Evolutionary conservation across 345 rosid species (phyloP), one percentile per base, ranked within the genome.

Genomic region (Eucalyptus microcorys): DNA sequence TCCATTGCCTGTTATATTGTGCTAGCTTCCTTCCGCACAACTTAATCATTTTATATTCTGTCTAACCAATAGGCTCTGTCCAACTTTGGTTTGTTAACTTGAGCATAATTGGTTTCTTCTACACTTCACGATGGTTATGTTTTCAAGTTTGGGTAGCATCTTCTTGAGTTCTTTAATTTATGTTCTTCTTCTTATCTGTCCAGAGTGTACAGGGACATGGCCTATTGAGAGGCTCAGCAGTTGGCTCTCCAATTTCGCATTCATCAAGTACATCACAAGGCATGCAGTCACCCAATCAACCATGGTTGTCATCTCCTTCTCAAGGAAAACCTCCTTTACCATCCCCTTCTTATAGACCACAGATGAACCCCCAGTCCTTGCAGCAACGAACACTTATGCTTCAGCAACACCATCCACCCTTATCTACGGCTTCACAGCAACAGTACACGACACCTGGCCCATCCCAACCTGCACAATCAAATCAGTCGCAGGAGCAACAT

Each of bases 271-370:
- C 96, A 86, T 89, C 95, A 48, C 97, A 96, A 91, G 89, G 88
- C 89, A 59, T 92, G 88, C 97, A 94, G 83, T 89, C 95, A 50
- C 89, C 90, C 61, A 95, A 90, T 89, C 99, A 97, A 91, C 99
- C 99, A 7, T 97, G 98, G 99, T 89, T 97, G 91, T 87, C 98
- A 88, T 91, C 98, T 92, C 93, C 94, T 90, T 49, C 95, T 59
- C 99, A 96, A 92, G 96, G 96, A 92, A 98, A 94, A 89, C 97
- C 98, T 86, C 98, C 98, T 85, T 86, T 98, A 90, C 96, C 97
- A 64, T 94, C 98, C 86, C 93, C 97, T 87, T 91, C 98, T 5
- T 94, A 91, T 92, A 94, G 98, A 91, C 96, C 97, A 24, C 97
- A 90, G 87, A 89, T 92, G 87, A 97, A 66, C 89, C 19, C 95